Conservation (phyloP, 2,329 filamentous ascomycete genomes). For the Aureobasidium pullulans region DNA sequence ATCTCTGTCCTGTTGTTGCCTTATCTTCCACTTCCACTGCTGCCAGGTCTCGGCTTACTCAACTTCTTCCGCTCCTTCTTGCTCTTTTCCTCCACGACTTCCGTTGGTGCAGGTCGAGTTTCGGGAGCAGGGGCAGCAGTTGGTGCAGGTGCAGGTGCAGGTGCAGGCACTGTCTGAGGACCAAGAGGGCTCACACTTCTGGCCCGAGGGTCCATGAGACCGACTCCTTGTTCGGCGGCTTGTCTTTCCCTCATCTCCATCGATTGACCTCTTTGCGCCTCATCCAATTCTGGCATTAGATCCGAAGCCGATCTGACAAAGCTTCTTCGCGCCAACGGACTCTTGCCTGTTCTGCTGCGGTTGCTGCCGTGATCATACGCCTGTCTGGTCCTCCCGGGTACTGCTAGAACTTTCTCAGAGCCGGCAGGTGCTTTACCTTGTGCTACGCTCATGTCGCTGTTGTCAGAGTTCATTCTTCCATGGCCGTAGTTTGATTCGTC, state of each 20-base stretch:
- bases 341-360: slow-evolving; percentile 30
- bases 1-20: background rate
- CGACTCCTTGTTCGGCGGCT: background rate
- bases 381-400: slow-evolving; percentile 13
- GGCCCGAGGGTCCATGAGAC: slow-evolving; percentile 8
- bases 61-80: slow-evolving; percentile 11
- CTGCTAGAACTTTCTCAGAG: slow-evolving; percentile 1
- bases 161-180: background rate
- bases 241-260: slow-evolving; percentile 11
- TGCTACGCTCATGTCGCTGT: slow-evolving; percentile 11
- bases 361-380: background rate
- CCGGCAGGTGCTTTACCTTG: background rate
- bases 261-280: background rate
- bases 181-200: slow-evolving; percentile 5
- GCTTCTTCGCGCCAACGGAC: slow-evolving; percentile 39
- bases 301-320: slow-evolving; percentile 26
- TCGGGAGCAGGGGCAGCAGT: background rate
- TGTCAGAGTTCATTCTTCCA: slow-evolving; percentile 1
- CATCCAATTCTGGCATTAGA: background rate
- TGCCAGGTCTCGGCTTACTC: slow-evolving; percentile 8
- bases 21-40: slow-evolving; percentile 8
- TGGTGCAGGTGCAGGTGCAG: background rate
- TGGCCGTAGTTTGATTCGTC: slow-evolving; percentile 1
- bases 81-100: background rate
- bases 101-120: background rate